Evolutionary conservation across 2,329 filamentous ascomycete genomes (phyloP), one percentile per base, ranked within the genome.

Genomic region (Cladosporium halotolerans): DNA sequence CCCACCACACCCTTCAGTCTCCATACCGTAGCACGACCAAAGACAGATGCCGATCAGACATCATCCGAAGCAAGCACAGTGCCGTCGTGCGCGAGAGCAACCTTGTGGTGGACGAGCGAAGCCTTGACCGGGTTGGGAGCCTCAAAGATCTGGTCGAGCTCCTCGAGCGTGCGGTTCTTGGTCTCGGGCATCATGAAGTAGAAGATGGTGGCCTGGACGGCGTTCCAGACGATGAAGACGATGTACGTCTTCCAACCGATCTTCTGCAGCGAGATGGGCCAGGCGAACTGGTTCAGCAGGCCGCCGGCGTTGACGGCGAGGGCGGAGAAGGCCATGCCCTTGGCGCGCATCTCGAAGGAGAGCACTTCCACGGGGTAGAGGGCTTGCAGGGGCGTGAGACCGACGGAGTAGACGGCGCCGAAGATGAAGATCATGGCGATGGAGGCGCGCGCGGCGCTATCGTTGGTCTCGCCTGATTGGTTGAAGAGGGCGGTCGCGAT

Each of bases 301-400:
- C 76, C 71, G 33, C 72, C 72, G 19, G 70, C 62, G 57, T 72
- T 70, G 55, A 74, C 69, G 18, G 71, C 67, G 43, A 75, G 63
- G 52, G 70, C 72, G 59, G 71, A 70, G 39, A 79, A 65, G 2
- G 73, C 68, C 66, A 74, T 69, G 39, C 72, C 69, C 62, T 60
- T 70, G 38, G 77, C 70, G 51, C 71, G 68, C 58, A 79, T 77
- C 51, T 70, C 66, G 61, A 70, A 75, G 8, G 70, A 71, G n/a
- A 74, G 61, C 34, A 78, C 74, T 61, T 78, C 76, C 54, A 73
- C 70, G 6, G 70, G 70, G 57, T 77, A 78, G 10, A 67, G 47
- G 16, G 64, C 62, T 43, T 66, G 64, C 4, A 68, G 59, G 2
- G 66, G 63, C 2, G 65, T 68, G 41, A 65, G 45, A 14, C 45